Evolutionary conservation across 805 yeast species (phyloP), one percentile per base, ranked within the genome.

Genomic region (Zygosaccharomyces bisporus): DNA sequence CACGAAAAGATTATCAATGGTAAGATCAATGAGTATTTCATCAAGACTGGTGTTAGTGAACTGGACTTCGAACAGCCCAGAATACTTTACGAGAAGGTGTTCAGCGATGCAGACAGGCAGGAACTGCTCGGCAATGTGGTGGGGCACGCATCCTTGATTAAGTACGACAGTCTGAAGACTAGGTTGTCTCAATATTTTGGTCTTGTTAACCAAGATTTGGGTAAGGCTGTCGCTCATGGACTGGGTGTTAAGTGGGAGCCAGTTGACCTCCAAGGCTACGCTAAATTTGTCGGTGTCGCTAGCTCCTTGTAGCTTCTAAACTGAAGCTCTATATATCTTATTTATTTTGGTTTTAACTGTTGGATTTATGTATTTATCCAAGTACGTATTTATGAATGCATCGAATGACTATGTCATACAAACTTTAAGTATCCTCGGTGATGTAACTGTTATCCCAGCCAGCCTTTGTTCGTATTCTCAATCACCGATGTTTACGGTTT

Each of bases 61-160:
- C 54, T 69, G 18, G 78, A 73, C 56, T 55, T 71, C 27, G 77
- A 73, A 52, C 77, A 73, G 51, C 75, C 77, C 39, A 63, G 76
- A 54, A 67, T 58, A 0, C 55, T 73, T 45, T 73, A 71, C 51
- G 66, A 63, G 42, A 67, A 65, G 43, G 74, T 73, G 1, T 72
- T 51, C 48, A 55, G 48, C 43, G 69, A 59, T 7, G 59, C 56
- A 9, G 63, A 58, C 16, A 65, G 63, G 52, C 50, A 58, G 36
- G 61, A 57, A 36, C 63, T 73, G 50, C 56, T 69, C 30, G 58
- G 64, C 20, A 70, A 70, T 45, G 58, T 73, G 21, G 63, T 64
- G 9, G 69, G 68, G 24, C 74, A 69, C 47, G 74, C 73, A 6
- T 55, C 66, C 6, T 59, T 57, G 24, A 62, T 66, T 24, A 48